These are phyloP conservation scores for Oryza punctata DNA, from an alignment of 176 grass and related monocot species.

Conservation along the genomic window DNA sequence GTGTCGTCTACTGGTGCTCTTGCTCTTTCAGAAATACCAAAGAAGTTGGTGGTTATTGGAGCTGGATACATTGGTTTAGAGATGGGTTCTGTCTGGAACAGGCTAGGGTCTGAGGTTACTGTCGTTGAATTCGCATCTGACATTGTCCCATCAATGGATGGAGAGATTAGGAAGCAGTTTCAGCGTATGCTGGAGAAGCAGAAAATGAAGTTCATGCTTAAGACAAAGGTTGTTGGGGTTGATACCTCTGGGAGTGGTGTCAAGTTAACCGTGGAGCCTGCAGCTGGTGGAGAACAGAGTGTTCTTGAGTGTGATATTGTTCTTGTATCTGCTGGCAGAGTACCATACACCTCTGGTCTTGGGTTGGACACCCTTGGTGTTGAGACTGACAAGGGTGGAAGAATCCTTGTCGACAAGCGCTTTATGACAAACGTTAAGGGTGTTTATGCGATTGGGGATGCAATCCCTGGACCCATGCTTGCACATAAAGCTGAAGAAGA, in stretches of 20 bases:
- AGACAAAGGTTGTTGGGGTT: constrained; percentile 75
- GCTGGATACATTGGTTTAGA: constrained; percentile 84
- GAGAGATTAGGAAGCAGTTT: constrained; percentile 86
- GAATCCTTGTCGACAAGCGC: constrained; percentile 66
- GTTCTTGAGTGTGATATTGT: constrained; percentile 80
- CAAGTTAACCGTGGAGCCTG: constrained; percentile 69
- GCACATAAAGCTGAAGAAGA: constrained; percentile 94
- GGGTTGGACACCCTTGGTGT: constrained; percentile 76
- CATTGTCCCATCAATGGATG: constrained; percentile 89
- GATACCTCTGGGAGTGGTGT: constrained; percentile 75
- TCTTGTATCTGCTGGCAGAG: constrained; percentile 72
- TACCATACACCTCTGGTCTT: constrained; percentile 62
- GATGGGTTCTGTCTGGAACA: constrained; percentile 90
- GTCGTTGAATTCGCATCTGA: constrained; percentile 89
- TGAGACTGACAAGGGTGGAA: constrained; percentile 69
- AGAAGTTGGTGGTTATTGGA: constrained; percentile 85
- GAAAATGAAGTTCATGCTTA: constrained; percentile 94
- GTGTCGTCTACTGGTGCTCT: constrained; percentile 88
- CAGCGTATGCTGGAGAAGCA: constrained; percentile 90
- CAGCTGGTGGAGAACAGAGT: constrained; percentile 67
- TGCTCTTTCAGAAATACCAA: constrained; percentile 63
- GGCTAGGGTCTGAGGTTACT: constrained; percentile 78
- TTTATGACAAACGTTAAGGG: constrained; percentile 78
- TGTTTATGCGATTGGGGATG: constrained; percentile 82
- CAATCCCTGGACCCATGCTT: constrained; percentile 80